Evolutionary conservation across 441 rosid genomes (phyloP), one percentile per base, ranked within the genome.

Genomic region (Manihot esculenta): DNA sequence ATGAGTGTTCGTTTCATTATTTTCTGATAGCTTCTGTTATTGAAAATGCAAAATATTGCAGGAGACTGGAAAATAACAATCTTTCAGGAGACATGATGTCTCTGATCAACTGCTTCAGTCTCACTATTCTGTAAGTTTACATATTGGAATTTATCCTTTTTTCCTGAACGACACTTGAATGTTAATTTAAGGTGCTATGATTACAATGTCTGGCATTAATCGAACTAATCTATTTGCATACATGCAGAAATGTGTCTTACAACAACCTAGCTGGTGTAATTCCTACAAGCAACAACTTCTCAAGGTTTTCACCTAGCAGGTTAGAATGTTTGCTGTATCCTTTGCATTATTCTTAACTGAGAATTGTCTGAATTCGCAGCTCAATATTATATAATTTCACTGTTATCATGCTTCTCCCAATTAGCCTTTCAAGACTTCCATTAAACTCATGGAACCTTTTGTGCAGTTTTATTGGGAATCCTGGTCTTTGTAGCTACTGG

Each of bases 391-490:
- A 65, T 11, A 11, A 3, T 3, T 30, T 66, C 17, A 21, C 23
- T 23, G 7, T 72, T 20, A 13, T 3, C 38, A 5, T 67, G 59
- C 54, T 35, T 50, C 8, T 55, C 13, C n/a, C 21, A 50, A 56
- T 23, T 5, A 0, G 35, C 12, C 3, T 66, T 17, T 24, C 26
- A n/a, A 56, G 60, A 2, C 15, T 42, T 7, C 15, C 6, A 12
- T 21, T 67, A 59, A 48, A 53, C 45, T 57, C 48, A 48, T 48
- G 41, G 9, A 26, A 38, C 30, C 74, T 71, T 49, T 42, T 33
- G 61, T 59, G 71, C 80, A 94, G 98, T 80, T 94, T 88, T 72
- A 73, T 87, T 74, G 99, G 98, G 64, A 92, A 94, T 77, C 90
- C 84, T 17, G 82, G 77, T 66, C 94, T 92, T 53, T 94, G 98